Evolutionary conservation across 2,329 filamentous ascomycete species (phyloP).

Genomic region (Pyrenophora teres): DNA sequence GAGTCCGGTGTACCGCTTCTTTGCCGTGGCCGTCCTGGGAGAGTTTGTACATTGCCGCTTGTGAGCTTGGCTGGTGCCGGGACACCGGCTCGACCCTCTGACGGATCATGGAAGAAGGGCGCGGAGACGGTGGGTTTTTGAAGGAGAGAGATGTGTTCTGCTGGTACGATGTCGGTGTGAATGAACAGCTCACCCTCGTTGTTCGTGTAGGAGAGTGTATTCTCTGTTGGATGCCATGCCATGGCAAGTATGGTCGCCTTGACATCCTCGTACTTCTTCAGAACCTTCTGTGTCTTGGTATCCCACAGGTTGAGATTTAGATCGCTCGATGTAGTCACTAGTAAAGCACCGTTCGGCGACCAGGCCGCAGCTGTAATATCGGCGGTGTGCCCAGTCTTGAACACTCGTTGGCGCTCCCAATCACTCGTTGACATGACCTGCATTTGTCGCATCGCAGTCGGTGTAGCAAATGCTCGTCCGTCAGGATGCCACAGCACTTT

Average conservation of each 20-base stretch:
- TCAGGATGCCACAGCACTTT: conserved; percentile 90
- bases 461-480: conserved; percentile 84
- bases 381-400: conserved; percentile 77
- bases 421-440: conserved; percentile 86
- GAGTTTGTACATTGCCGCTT: conserved; percentile 61
- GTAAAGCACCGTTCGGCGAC: conserved; percentile 91
- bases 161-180: conserved; percentile 68
- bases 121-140: conserved; percentile 69
- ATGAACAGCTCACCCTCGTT: conserved; percentile 94
- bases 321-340: conserved; percentile 66
- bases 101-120: conserved; percentile 82
- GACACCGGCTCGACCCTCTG: conserved; percentile 72
- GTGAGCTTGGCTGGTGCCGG: conserved; percentile 54
- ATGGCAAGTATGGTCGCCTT: conserved; percentile 79
- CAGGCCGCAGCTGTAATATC: conserved; percentile 87
- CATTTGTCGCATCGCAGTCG: conserved; percentile 77
- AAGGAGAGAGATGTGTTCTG: conserved; percentile 55
- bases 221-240: conserved; percentile 87
- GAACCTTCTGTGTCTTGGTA: conserved; percentile 79
- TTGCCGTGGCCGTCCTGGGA: conserved; percentile 59
- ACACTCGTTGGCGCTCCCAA: conserved; percentile 83
- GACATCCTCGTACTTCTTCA: conserved; percentile 75
- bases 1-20: conserved; percentile 69
- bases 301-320: conserved; percentile 82
- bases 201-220: conserved; percentile 88